Evolutionary conservation across 139 green algal species (phyloP), one percentile per base, ranked within the genome.

Genomic region (Raphidocelis subcapitata): DNA sequence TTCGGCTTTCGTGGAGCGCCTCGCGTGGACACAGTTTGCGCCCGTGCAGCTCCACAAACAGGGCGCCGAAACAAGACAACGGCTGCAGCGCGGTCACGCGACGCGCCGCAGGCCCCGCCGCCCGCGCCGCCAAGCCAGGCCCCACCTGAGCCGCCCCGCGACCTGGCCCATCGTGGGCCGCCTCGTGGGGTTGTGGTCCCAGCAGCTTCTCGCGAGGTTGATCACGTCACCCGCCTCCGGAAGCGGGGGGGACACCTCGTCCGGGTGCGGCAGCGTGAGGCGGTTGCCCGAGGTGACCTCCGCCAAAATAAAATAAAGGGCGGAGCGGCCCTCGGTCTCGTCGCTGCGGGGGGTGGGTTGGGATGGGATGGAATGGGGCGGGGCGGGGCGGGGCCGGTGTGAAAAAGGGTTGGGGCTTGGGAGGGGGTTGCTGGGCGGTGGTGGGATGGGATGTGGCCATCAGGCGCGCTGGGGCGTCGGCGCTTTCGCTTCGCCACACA

Each of bases 141-240:
- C 37, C 37, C 26, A 57, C 57, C 60, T 61, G 12, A 85, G 56
- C 31, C 29, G 57, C 20, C 33, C 35, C 10, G 47, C 65, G 31
- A 79, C 68, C 16, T 81, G 46, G 5, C 65, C 33, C 81, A 83
- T 83, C 12, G 62, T 79, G 0, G 81, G 81, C 26, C 81, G 67
- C 72, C 74, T 23, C n/a, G 51, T 28, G 24, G 81, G 68, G 18
- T 76, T 24, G 32, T 73, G 72, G 26, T 23, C n/a, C 81, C 81
- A 86, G 65, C 81, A 86, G 0, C 44, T 49, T 5, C 49, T 31
- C 2, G 74, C 49, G n/a, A 86, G 51, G 18, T 10, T 28, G 12
- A 37, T 46, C 29, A 85, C 65, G 37, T 74, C 51, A 0, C 61
- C 51, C 36, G 76, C 51, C 62, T 83, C 76, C 20, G 81, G 81